phyloP scores from a whole-genome alignment of 2,329 filamentous ascomycete species.

The Neopestalotiopsis clavispora region DNA sequence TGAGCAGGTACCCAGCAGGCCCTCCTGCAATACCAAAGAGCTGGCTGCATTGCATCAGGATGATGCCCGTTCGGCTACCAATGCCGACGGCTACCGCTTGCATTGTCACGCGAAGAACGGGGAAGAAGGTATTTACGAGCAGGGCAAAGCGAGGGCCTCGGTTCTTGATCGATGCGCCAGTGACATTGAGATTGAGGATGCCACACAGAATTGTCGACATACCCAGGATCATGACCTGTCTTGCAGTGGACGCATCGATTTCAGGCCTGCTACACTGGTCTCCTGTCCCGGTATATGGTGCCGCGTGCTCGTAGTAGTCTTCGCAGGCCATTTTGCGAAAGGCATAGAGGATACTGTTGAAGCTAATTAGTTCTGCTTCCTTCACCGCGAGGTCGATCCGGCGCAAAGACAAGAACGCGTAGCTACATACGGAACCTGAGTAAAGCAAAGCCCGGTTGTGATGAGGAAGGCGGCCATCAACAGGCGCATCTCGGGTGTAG shows the following conservation, averaged over 20 bases:
- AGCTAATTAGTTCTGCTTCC: background rate
- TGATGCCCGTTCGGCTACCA: conserved; percentile 62
- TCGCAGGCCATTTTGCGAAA: conserved; percentile 75
- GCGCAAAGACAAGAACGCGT: background rate
- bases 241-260: conserved; percentile 66
- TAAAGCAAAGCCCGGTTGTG: conserved; percentile 28
- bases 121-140: conserved; percentile 65
- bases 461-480: conserved; percentile 28
- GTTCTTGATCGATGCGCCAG: conserved; percentile 69
- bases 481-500: conserved; percentile 22
- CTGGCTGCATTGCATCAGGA: conserved; percentile 70
- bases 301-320: conserved; percentile 65
- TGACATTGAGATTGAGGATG: conserved; percentile 68
- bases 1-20: conserved; percentile 70
- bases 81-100: conserved; percentile 67
- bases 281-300: conserved; percentile 48
- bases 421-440: conserved; percentile 29
- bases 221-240: conserved; percentile 64
- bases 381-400: background rate
- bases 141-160: conserved; percentile 67
- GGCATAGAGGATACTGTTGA: conserved; percentile 57
- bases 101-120: conserved; percentile 63
- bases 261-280: conserved; percentile 63
- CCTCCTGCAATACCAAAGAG: conserved; percentile 71
- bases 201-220: conserved; percentile 70